These are phyloP conservation scores for Fusarium graminum DNA, from an alignment of 2,329 filamentous ascomycete species.

Conservation along the genomic window DNA sequence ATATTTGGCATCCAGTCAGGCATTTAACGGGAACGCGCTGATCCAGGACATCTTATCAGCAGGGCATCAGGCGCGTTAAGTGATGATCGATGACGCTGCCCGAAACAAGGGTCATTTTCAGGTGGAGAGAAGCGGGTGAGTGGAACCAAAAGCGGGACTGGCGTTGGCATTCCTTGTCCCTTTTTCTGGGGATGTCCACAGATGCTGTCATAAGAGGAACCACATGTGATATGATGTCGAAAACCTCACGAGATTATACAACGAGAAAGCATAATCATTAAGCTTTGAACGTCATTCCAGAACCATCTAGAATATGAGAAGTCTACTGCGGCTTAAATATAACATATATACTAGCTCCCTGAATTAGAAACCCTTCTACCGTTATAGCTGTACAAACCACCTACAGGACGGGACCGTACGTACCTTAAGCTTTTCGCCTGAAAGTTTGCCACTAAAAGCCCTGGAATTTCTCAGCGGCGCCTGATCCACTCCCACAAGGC, in stretches of 20 bases:
- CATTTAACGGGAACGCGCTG: constrained; percentile 15
- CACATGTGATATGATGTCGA: constrained; percentile 26
- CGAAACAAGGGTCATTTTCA: constrained; percentile 33
- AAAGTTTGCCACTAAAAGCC: constrained; percentile 39
- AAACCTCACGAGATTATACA: constrained; percentile 16
- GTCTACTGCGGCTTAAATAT: not conserved
- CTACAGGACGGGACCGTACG: constrained; percentile 3
- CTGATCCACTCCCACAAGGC: constrained; percentile 38
- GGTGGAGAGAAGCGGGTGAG: constrained; percentile 39
- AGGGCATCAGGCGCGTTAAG: constrained; percentile 36
- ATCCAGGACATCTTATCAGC: constrained; percentile 18
- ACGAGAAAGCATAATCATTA: constrained; percentile 2
- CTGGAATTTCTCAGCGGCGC: constrained; percentile 41
- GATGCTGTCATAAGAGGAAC: constrained; percentile 37
- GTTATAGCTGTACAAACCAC: constrained; percentile 17
- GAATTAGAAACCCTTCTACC: constrained; percentile 21
- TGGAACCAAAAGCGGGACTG: constrained; percentile 37
- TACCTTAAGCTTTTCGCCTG: constrained; percentile 27
- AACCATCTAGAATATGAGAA: constrained; percentile 1
- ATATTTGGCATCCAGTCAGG: not conserved
- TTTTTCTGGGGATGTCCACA: constrained; percentile 41
- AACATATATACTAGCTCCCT: not conserved
- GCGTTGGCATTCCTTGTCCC: constrained; percentile 33
- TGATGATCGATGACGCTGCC: constrained; percentile 42
- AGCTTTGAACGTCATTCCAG: not conserved